Evolutionary conservation across 768 basidiomycete genomes (phyloP).

Genomic region (Chalciporus sphaerocephalus): DNA sequence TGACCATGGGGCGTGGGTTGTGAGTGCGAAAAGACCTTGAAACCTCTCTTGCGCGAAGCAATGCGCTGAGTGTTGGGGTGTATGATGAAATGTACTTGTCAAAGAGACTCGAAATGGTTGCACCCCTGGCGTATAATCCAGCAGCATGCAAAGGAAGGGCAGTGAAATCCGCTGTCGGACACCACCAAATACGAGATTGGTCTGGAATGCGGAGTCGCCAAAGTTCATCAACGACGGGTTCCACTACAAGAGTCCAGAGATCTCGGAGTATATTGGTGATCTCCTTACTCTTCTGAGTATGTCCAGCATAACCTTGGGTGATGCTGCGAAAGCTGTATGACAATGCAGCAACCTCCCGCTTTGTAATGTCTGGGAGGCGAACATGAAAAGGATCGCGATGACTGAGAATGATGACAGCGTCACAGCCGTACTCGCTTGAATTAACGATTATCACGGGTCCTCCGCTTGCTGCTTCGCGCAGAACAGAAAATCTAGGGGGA

Average conservation of each 20-base stretch:
- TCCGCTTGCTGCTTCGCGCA: constrained; percentile 13
- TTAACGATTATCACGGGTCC: constrained; percentile 34
- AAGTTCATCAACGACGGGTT: constrained; percentile 11
- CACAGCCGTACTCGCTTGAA: constrained; percentile 23
- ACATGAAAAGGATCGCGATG: constrained; percentile 1
- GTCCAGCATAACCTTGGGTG: not conserved
- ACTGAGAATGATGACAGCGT: constrained; percentile 29
- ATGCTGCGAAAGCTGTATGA: not conserved
- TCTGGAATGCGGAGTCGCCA: not conserved
- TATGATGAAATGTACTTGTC: constrained; percentile 21
- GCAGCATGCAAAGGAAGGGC: constrained; percentile 3
- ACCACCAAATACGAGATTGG: constrained; percentile 14
- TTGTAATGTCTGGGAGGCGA: constrained; percentile 3
- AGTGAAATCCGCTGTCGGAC: constrained; percentile 10
- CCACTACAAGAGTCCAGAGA: constrained; percentile 19
- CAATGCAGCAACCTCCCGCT: not conserved
- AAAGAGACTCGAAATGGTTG: too few species aligned
- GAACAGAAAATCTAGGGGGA: constrained; percentile 11
- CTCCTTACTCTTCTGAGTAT: not conserved
- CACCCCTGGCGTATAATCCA: too few species aligned
- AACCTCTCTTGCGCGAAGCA: constrained; percentile 2
- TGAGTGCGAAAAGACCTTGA: not conserved
- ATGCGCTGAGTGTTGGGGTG: constrained; percentile 18
- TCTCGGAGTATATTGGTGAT: constrained; percentile 3
- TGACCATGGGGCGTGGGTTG: not conserved